Evolutionary conservation across 108 stramenopile genomes (phyloP).

Genomic region (Craspedostauros australis): DNA sequence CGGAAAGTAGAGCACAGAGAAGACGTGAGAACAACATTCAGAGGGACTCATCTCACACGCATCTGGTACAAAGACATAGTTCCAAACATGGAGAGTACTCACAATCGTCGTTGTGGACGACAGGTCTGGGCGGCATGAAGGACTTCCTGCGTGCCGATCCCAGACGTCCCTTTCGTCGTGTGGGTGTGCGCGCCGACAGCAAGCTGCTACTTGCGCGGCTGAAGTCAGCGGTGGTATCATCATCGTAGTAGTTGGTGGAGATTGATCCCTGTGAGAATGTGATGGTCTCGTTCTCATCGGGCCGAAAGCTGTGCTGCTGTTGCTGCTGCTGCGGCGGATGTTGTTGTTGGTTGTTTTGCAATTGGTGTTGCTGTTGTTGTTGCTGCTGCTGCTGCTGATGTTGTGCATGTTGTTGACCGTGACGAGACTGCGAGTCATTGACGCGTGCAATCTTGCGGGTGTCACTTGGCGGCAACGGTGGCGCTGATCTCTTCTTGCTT

Average conservation of each 20-base stretch:
- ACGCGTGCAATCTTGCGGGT: too few species aligned
- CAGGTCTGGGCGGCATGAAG: conserved; percentile 16
- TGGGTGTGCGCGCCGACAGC: conserved; percentile 13
- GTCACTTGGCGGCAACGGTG: neutral
- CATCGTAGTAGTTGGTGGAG: conserved; percentile 12
- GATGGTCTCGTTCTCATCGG: conserved; percentile 5
- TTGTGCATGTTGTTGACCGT: too few species aligned
- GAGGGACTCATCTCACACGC: neutral
- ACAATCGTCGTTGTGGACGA: conserved; percentile 6
- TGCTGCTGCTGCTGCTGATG: neutral
- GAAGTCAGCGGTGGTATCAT: conserved; percentile 20
- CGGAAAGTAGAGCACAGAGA: neutral
- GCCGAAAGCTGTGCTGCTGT: conserved; percentile 6
- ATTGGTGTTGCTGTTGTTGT: conserved; percentile 10
- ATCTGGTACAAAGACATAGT: neutral
- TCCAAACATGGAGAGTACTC: neutral
- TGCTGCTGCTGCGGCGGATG: conserved; percentile 5
- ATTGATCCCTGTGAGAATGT: neutral
- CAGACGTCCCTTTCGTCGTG: conserved; percentile 8
- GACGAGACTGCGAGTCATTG: too few species aligned
- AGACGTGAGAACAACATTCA: neutral
- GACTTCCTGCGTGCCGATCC: conserved; percentile 24
- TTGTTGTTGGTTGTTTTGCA: conserved; percentile 2
- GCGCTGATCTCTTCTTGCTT: neutral
- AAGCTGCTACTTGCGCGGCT: neutral